Evolutionary conservation across 1,284 basidiomycete species (phyloP), one percentile per base, ranked within the genome.

Genomic region (Rhodotorula sp.): DNA sequence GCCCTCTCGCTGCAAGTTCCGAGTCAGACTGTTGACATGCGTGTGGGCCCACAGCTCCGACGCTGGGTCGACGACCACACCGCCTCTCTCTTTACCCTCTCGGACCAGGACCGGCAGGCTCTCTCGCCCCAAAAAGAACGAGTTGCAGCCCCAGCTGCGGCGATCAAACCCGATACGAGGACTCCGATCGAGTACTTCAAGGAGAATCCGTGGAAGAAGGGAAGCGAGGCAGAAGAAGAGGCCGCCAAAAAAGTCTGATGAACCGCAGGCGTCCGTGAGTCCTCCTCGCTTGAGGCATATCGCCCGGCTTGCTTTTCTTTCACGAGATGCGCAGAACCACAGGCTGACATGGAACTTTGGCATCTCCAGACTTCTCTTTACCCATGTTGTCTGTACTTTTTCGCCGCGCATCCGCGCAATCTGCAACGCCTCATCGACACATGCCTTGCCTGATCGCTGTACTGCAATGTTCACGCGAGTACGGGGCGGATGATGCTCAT

Each of bases 21-120:
- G 49, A 51, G 49, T 14, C 22, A 4, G 22, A 22, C 8, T 22
- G n/a, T 7, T 51, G 49, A 51, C 24, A 5, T 1, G 0, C 4
- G 7, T 26, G 18, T n/a, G 2, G 18, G 6, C 45, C 4, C 42
- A 15, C 69, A 77, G 76, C 67, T 76, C 49, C 73, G 76, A 14
- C 54, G 72, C 42, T 76, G 70, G 66, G 75, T 75, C 55, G 70
- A 76, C 46, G 66, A 44, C 10, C 70, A 73, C 33, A 72, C 71
- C 18, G 30, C 63, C 1, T 71, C 71, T 15, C 70, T 77, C 70
- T 70, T 77, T 66, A 77, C 76, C 44, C 69, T 77, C 24, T 70
- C 75, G 12, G 72, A 68, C 18, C 60, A 63, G 22, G 71, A 76
- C 46, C 65, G 75, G 24, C 58, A 66, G 44, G 62, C 68, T 6